Evolutionary conservation across 305 asterid genomes (phyloP).

Genomic region (Euphrasia arctica): DNA sequence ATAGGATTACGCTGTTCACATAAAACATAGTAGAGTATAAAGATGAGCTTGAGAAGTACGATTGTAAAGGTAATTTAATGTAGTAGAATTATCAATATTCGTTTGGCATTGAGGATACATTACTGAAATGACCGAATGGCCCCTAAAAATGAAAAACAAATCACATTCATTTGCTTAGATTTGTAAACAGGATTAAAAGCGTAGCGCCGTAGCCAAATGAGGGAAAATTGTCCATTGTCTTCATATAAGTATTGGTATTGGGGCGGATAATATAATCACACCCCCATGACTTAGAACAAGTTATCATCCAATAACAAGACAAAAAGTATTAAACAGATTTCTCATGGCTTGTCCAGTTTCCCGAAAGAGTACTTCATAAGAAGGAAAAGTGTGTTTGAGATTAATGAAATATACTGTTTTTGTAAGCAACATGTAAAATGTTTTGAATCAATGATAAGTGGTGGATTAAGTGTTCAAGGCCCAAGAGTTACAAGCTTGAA

Average conservation of each 20-base stretch:
- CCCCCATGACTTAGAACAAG: too few relatives aligned
- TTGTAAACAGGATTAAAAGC: too few relatives aligned
- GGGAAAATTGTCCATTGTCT: too few relatives aligned
- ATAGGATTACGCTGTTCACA: neutral
- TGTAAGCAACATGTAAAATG: neutral
- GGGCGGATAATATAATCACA: too few relatives aligned
- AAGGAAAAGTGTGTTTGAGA: neutral
- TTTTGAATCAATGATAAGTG: neutral
- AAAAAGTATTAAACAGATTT: too few relatives aligned
- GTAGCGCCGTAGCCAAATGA: too few relatives aligned
- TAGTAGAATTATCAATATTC: neutral
- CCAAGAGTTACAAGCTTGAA: neutral
- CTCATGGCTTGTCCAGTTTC: too few relatives aligned
- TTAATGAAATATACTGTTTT: neutral
- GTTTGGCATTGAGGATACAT: neutral
- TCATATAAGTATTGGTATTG: too few relatives aligned
- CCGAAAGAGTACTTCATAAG: neutral
- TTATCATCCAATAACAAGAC: too few relatives aligned
- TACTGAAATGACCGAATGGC: neutral
- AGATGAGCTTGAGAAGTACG: neutral
- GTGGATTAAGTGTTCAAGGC: neutral
- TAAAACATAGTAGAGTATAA: neutral
- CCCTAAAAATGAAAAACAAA: too few relatives aligned
- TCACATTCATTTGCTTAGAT: too few relatives aligned
- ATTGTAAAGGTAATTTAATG: too few relatives aligned